A percentile compares a stretch with the other conserved stretches of the same genome.
Conservation (phyloP, 495 filamentous ascomycete species). For the Haplographium delicatum region DNA sequence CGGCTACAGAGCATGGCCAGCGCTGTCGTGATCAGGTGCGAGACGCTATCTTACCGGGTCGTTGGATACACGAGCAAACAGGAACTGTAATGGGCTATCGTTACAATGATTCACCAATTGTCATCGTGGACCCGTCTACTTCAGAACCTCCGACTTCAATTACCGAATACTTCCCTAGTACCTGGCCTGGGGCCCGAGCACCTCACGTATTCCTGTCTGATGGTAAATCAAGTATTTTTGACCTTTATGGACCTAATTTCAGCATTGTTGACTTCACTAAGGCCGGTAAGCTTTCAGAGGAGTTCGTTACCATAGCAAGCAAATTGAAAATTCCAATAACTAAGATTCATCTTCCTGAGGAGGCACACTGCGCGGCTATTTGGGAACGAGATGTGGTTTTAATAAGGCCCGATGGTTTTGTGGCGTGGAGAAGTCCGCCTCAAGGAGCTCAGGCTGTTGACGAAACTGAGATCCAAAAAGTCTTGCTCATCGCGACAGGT, state of each 20-base stretch:
- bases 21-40: neutral
- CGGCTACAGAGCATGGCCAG: neutral
- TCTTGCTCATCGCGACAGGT: neutral
- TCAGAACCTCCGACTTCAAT: neutral
- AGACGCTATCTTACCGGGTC: neutral
- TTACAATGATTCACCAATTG: conserved; percentile 1
- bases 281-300: neutral
- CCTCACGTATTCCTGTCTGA: conserved; percentile 31
- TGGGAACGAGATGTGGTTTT: conserved; percentile 22
- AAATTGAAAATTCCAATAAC: neutral
- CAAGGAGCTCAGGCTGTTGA: neutral
- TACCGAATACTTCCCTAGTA: conserved; percentile 26
- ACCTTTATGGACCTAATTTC: conserved; percentile 28
- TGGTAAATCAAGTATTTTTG: conserved; percentile 27
- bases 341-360: neutral
- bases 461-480: neutral
- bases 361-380: neutral
- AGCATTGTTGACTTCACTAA: conserved; percentile 27
- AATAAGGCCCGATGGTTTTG: conserved; percentile 17
- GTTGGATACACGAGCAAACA: neutral
- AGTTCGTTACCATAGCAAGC: neutral
- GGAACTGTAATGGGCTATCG: conserved; percentile 1
- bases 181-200: conserved; percentile 26
- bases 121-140: neutral
- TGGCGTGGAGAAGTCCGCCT: neutral